Evolutionary conservation across 1,139 yeast species (phyloP).

Genomic region (Magnusiomyces paraingens): DNA sequence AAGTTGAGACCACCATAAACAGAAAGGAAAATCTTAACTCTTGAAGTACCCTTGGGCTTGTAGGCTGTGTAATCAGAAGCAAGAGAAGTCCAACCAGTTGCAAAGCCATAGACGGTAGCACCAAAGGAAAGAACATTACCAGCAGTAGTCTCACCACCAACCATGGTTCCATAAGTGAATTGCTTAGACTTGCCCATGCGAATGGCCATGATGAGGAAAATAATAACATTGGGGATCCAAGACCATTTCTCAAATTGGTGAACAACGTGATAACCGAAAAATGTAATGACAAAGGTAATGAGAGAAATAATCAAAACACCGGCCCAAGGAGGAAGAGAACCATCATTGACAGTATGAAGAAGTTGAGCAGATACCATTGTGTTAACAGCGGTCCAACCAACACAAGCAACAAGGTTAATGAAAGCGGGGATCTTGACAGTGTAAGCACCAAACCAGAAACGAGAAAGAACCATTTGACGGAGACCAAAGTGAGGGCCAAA

Average conservation of each 20-base stretch:
- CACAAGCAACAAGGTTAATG: slow-evolving; percentile 76
- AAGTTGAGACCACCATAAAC: slow-evolving; percentile 56
- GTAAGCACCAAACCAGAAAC: slow-evolving; percentile 69
- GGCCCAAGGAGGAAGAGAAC: slow-evolving; percentile 79
- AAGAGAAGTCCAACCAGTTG: slow-evolving; percentile 92
- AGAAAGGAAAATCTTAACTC: slow-evolving; percentile 53
- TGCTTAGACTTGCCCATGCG: slow-evolving; percentile 62
- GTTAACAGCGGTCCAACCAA: slow-evolving; percentile 95
- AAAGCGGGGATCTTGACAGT: slow-evolving; percentile 73
- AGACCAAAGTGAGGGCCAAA: slow-evolving; percentile 84
- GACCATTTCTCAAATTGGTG: slow-evolving; percentile 79
- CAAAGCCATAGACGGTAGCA: slow-evolving; percentile 79
- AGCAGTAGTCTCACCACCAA: slow-evolving; percentile 46
- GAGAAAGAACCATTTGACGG: slow-evolving; percentile 79
- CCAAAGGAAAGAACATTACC: slow-evolving; percentile 81
- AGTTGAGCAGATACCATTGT: slow-evolving; percentile 86
- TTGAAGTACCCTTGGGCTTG: slow-evolving; percentile 58
- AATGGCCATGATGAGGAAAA: slow-evolving; percentile 71
- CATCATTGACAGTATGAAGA: slow-evolving; percentile 65
- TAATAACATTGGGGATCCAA: slow-evolving; percentile 76
- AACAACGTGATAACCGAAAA: slow-evolving; percentile 79
- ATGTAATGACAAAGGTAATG: slow-evolving; percentile 66
- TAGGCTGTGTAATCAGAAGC: slow-evolving; percentile 91
- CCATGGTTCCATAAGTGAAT: slow-evolving; percentile 46
- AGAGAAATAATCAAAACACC: slow-evolving; percentile 71